Evolutionary conservation across 2,329 filamentous ascomycete species (phyloP).

Genomic region (Colletotrichum gloeosporioides): DNA sequence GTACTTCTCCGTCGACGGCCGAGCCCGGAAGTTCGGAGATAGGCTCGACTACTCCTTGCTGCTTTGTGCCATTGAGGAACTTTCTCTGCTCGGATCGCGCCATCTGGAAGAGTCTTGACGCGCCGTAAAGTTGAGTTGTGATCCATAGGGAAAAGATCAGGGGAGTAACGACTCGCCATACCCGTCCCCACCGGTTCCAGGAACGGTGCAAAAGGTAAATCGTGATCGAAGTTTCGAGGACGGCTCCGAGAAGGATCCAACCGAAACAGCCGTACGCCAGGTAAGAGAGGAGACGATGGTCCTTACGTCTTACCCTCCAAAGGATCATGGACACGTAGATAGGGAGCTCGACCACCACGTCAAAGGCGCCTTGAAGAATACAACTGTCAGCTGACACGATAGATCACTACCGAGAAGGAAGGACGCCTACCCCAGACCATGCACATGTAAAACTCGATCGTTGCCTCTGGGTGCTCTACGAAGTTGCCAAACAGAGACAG

Average conservation of each 20-base stretch:
- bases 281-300: constrained; percentile 6
- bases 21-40: background rate
- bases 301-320: constrained; percentile 4
- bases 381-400: background rate
- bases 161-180: constrained; percentile 15
- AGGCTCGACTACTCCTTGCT: background rate
- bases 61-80: background rate
- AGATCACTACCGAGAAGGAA: accelerated
- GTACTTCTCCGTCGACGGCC: background rate
- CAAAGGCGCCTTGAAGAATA: background rate
- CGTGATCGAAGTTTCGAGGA: constrained; percentile 10
- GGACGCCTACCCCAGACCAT: constrained; percentile 18
- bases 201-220: constrained; percentile 19
- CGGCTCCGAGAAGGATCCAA: constrained; percentile 5
- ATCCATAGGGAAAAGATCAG: constrained; percentile 21
- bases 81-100: constrained; percentile 3
- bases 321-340: constrained; percentile 21
- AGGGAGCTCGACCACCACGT: constrained; percentile 14
- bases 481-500: constrained; percentile 15
- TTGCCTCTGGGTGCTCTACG: background rate
- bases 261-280: background rate
- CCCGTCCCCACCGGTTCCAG: constrained; percentile 18
- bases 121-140: constrained; percentile 19
- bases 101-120: constrained; percentile 11
- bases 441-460: constrained; percentile 22